Percentiles rank a stretch among this genome's conserved stretches.
These are phyloP conservation scores for Chaetomium globosum DNA, from an alignment of 2,329 filamentous ascomycete species.

Conservation along the genomic window DNA sequence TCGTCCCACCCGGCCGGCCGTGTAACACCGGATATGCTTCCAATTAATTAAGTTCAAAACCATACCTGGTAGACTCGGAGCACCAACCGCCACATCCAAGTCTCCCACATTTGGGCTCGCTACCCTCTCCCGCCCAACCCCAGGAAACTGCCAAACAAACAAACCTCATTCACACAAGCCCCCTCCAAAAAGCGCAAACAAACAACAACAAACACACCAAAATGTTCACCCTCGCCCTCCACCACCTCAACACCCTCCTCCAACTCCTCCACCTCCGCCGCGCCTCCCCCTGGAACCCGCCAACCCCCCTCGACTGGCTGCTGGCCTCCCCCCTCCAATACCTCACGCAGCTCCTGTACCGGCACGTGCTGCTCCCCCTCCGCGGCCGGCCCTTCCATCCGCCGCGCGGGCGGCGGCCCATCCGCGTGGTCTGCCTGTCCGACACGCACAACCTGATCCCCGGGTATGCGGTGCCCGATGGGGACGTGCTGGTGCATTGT, in stretches of 20 bases:
- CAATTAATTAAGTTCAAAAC: background rate
- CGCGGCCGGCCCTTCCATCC: constrained; percentile 67
- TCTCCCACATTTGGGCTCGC: background rate
- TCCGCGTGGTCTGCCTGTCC: constrained; percentile 84
- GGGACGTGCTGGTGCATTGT: constrained; percentile 86
- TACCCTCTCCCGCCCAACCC: too few species aligned
- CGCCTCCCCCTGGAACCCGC: constrained; percentile 51
- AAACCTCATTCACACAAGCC: background rate
- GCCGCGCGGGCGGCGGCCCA: constrained; percentile 55
- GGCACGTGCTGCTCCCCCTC: constrained; percentile 62
- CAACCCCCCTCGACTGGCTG: constrained; percentile 63
- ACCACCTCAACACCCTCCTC: constrained; percentile 42
- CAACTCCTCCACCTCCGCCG: constrained; percentile 53
- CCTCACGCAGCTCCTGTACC: constrained; percentile 64
- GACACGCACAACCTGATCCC: constrained; percentile 77
- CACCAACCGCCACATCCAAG: background rate
- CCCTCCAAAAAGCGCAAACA: background rate
- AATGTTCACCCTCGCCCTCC: background rate
- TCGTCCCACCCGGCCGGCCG: background rate
- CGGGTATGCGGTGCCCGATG: constrained; percentile 62
- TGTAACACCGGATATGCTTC: background rate
- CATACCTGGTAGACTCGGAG: background rate
- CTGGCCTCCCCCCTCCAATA: constrained; percentile 69
- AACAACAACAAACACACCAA: background rate
- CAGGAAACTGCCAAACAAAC: too few species aligned